A percentile compares a stretch with the other conserved stretches of the same genome.
phyloP scores from a whole-genome alignment of 176 grass and related monocot genomes.

The Tillandsia leiboldiana region DNA sequence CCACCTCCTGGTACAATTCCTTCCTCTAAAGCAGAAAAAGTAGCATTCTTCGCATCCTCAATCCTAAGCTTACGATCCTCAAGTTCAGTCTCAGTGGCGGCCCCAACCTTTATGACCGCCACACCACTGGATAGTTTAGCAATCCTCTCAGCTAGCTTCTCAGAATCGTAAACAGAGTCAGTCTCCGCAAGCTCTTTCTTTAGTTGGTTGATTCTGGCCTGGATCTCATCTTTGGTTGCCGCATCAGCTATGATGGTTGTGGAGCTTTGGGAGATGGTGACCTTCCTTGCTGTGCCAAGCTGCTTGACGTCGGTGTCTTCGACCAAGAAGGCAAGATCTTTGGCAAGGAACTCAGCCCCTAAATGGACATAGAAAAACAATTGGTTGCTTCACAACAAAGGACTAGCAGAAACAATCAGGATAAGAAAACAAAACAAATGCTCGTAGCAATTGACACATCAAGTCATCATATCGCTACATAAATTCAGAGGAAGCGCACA shows the following conservation, averaged over 20 bases:
- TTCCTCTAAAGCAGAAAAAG: slow-evolving; percentile 50
- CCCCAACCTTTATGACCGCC: slow-evolving; percentile 64
- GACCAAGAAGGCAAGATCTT: slow-evolving; percentile 48
- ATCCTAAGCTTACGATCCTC: slow-evolving; percentile 48
- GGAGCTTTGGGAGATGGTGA: slow-evolving; percentile 38
- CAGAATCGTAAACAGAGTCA: slow-evolving; percentile 37
- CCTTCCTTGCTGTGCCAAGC: slow-evolving; percentile 51
- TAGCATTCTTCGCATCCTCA: slow-evolving; percentile 51
- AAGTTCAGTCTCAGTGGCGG: slow-evolving; percentile 49
- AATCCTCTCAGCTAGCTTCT: slow-evolving; percentile 47
- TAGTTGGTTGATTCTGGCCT: slow-evolving; percentile 39
- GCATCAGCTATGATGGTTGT: slow-evolving; percentile 58
- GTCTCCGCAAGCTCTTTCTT: slow-evolving; percentile 54
- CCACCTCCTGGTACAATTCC: slow-evolving; percentile 63
- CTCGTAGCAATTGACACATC: no score
- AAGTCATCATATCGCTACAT: no score
- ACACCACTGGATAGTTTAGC: slow-evolving; percentile 62
- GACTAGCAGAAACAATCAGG: neutral
- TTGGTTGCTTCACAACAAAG: neutral
- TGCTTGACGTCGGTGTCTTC: slow-evolving; percentile 41
- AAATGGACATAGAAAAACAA: slow-evolving; percentile 3
- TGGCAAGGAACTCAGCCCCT: slow-evolving; percentile 46
- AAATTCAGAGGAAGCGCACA: no score
- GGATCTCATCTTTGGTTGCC: slow-evolving; percentile 55
- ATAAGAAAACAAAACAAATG: neutral